phyloP scores from a whole-genome alignment of 1,139 yeast genomes.

The Taphrina deformans region DNA sequence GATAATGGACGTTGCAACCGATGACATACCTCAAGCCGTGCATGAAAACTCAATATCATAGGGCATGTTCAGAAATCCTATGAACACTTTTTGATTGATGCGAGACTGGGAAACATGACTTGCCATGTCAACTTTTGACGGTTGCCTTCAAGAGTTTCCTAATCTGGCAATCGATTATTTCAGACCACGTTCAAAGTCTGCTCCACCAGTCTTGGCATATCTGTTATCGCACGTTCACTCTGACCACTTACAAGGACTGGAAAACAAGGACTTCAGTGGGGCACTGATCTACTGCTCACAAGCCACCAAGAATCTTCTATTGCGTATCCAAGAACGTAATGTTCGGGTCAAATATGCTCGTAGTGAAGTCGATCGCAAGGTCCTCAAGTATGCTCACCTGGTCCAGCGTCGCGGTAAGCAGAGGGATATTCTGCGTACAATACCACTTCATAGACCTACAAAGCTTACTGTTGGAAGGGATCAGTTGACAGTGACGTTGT shows the following conservation, averaged over 20 bases:
- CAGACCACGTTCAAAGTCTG: conserved; percentile 41
- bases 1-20: too few species aligned
- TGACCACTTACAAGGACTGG: conserved; percentile 59
- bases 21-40: too few species aligned
- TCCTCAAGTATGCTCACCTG: conserved; percentile 35
- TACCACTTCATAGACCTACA: conserved; percentile 41
- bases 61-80: too few species aligned
- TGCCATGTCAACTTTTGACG: conserved; percentile 33
- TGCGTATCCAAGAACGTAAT: conserved; percentile 31
- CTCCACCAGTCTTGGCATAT: conserved; percentile 43
- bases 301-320: conserved; percentile 48
- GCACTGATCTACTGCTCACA: conserved; percentile 54
- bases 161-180: conserved; percentile 50
- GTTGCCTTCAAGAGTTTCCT: conserved; percentile 28
- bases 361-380: conserved; percentile 12
- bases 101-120: too few species aligned
- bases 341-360: conserved; percentile 25
- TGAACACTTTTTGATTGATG: too few species aligned
- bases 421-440: conserved; percentile 34
- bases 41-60: too few species aligned
- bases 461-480: conserved; percentile 38
- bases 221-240: conserved; percentile 60
- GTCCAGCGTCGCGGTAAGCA: conserved; percentile 17
- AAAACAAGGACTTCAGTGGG: conserved; percentile 48
- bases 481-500: conserved; percentile 43